These are phyloP conservation scores for Solanum virginianum DNA, from an alignment of 257 asterid genomes.

Conservation along the genomic window DNA sequence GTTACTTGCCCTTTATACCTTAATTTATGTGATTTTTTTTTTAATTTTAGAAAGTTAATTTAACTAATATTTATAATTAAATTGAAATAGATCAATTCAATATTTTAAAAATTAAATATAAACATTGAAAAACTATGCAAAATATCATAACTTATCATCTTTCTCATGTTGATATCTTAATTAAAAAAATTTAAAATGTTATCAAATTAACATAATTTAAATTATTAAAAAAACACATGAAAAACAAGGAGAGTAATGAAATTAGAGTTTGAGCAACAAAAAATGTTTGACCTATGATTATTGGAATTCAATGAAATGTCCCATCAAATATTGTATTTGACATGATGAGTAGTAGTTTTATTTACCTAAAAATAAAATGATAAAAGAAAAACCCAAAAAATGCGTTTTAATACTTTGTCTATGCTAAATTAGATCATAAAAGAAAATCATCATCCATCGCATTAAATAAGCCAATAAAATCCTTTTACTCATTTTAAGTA, in stretches of 20 bases:
- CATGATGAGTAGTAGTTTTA: not conserved
- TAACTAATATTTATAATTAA: not conserved
- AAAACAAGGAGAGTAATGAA: not conserved
- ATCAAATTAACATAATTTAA: not conserved
- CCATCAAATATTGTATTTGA: not conserved
- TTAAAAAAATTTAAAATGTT: not conserved
- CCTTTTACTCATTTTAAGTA: not conserved
- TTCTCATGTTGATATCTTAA: not conserved
- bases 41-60: not conserved
- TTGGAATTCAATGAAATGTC: not conserved
- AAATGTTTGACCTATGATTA: not conserved
- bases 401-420: too few relatives aligned
- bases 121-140: not conserved
- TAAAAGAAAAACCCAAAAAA: too few relatives aligned
- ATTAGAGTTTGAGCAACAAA: not conserved
- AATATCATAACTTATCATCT: not conserved
- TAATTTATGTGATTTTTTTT: not conserved
- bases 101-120: not conserved
- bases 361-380: too few relatives aligned
- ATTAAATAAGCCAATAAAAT: not conserved
- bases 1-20: fast-evolving
- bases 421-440: not conserved
- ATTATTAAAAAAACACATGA: not conserved
- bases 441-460: not conserved
- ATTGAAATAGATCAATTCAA: not conserved